phyloP scores from a whole-genome alignment of 768 basidiomycete genomes.

The Collybia sordida region DNA sequence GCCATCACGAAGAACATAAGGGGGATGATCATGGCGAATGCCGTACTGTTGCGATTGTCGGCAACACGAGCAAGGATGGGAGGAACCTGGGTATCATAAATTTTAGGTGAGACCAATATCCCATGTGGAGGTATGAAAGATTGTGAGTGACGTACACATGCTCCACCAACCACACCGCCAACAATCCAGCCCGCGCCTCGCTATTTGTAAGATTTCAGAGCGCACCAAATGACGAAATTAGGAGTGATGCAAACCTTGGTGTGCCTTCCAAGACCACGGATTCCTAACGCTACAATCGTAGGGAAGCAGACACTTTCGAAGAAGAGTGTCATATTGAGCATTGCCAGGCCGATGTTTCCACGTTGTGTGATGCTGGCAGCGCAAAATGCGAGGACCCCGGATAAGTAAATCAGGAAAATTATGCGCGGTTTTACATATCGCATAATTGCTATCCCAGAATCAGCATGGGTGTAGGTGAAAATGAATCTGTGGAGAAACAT shows the following conservation, averaged over 20 bases:
- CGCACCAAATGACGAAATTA: background rate
- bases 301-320: slow-evolving; percentile 37
- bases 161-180: slow-evolving; percentile 30
- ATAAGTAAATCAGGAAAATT: slow-evolving; percentile 27
- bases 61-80: slow-evolving; percentile 30
- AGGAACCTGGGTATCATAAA: slow-evolving; percentile 16
- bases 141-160: slow-evolving; percentile 21
- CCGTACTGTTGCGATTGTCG: slow-evolving; percentile 28
- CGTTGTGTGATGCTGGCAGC: slow-evolving; percentile 27
- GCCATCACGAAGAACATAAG: slow-evolving; percentile 28
- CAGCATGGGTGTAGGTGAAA: background rate
- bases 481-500: slow-evolving; percentile 1
- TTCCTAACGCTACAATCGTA: slow-evolving; percentile 31
- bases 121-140: background rate
- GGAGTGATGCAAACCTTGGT: slow-evolving; percentile 18
- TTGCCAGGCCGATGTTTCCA: slow-evolving; percentile 26
- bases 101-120: background rate
- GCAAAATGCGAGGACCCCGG: slow-evolving; percentile 26
- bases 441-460: slow-evolving; percentile 21
- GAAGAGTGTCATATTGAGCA: slow-evolving; percentile 30
- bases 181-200: slow-evolving; percentile 30
- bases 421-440: slow-evolving; percentile 25
- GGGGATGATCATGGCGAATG: slow-evolving; percentile 32
- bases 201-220: slow-evolving; percentile 9
- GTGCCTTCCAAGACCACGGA: slow-evolving; percentile 30